A percentile compares a stretch with the other conserved stretches of the same genome.
phyloP scores from a whole-genome alignment of 345 rosid species.

The Hibiscus trionum region DNA sequence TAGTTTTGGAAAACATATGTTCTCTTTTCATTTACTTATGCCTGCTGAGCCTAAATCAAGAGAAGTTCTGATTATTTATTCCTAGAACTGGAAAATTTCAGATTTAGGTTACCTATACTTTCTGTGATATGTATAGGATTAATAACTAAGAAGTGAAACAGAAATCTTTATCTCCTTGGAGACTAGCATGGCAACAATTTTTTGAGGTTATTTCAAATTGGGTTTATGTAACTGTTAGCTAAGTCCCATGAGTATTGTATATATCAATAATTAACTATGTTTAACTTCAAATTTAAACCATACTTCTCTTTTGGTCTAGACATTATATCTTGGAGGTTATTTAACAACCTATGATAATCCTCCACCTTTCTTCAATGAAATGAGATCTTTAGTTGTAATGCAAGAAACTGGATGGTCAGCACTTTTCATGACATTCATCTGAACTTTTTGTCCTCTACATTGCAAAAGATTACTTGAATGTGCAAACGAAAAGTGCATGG shows the following conservation, averaged over 20 bases:
- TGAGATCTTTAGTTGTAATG: neutral
- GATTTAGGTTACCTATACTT: neutral
- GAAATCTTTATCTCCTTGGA: neutral
- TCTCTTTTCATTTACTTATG: neutral
- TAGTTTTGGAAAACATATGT: neutral
- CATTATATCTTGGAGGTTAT: neutral
- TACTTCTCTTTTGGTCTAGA: neutral
- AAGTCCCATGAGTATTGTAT: neutral
- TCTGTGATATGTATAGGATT: neutral
- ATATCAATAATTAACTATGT: neutral
- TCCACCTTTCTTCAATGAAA: neutral
- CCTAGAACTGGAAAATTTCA: neutral
- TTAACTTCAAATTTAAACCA: neutral
- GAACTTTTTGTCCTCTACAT: neutral
- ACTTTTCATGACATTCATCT: neutral
- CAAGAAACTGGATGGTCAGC: neutral
- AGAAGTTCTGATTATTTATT: neutral
- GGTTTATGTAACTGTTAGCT: neutral
- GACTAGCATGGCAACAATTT: neutral
- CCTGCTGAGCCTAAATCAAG: neutral
- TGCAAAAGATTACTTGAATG: neutral
- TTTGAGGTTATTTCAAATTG: neutral
- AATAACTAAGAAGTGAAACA: neutral
- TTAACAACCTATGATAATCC: neutral
- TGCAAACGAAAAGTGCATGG: neutral